Base-by-base conservation (phyloP, 2,329 filamentous ascomycete species). In the Trichoderma pleuroti region DNA sequence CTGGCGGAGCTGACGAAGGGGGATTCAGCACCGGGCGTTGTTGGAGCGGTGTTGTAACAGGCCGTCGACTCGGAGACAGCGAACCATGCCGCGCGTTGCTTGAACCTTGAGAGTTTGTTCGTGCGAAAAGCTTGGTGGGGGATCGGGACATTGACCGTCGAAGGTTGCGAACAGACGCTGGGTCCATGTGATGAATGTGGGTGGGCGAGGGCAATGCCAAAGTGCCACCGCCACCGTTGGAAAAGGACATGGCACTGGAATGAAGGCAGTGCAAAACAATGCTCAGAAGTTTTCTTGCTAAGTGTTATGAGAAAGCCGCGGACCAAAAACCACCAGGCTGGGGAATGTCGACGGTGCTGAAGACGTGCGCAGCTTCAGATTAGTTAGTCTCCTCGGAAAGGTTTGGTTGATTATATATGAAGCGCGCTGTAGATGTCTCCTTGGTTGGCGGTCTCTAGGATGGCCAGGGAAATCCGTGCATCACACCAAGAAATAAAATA, bases 141-240 rank as follows among this genome's bases (percentile, higher is more conserved):
- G 95, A 98, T 76, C 94, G 89, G 70, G 94, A 98, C 73, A 98
- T 86, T 30, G 95, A 97, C 75, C 93, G 92, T 74, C 94, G 88
- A 71, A 98, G 85, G 76, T 93, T 92, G 78, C 93, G 89, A 73
- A 97, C 92, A 71, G 92, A 91, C 64, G 92, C 90, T 72, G 92
- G 91, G 83, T 97, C 93, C 76, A 95, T 91, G 81, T 92, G 91
- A 80, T 93, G 92, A 72, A 90, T 89, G 77, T 93, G 90, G 61
- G 92, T 95, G 71, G 95, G 94, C 73, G 94, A 97, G 74, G 93
- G 91, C 76, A 97, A 86, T 77, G 96, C 93, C 76, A 97, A 86
- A 71, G 93, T 95, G 77, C 93, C 93, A 79, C 93, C 93, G 79
- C 85, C 70, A 49, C 83, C 82, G 77, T 86, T 87, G 64, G 86